Base-by-base conservation (phyloP, 768 basidiomycete species). In the Hericium coralloides region DNA sequence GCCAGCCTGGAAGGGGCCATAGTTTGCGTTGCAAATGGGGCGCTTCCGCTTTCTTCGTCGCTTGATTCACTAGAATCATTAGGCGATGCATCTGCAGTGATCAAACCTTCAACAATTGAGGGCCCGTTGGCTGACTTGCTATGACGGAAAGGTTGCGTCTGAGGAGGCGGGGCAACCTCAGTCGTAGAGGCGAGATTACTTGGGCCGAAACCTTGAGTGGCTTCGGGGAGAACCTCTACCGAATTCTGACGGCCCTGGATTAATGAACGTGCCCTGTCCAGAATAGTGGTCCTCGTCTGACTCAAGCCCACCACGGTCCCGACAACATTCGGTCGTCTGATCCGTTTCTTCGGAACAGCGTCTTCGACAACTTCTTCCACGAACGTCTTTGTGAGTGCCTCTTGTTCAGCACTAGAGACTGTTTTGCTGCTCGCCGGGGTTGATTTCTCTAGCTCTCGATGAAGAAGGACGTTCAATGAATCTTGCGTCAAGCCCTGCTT, bases 401-500 rank as follows among this genome's bases (percentile, higher is more conserved):
- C 25, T 2, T 41, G 8, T 4, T 36, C 52, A 15, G 52, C 15
- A 45, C 26, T 23, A 23, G 43, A 4, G 20, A 23, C 25, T 48
- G 31, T 51, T 55, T 41, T 58, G 22, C 20, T 38, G 41, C 15
- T 18, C 56, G 9, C 38, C 9, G 6, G 22, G 12, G 8, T 18
- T 38, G 9, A 43, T 36, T 22, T 60, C 58, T 49, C 49, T 55
- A 10, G 82, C 63, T 83, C 82, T 60, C 78, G 75, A 25, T 72
- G 71, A 5, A 90, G 66, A 23, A 88, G 73, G 25, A 71, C 58
- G 2, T 69, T 67, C 36, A 92, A 60, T 2, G 87, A 88, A 5
- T 82, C 81, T 31, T 79, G 69, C 6, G 74, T 71, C 43, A 85
- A 69, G 4, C 67, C 71, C 20, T 74, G 72, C 67, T 84, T 90